Evolutionary conservation across 2,329 filamentous ascomycete genomes (phyloP).

Genomic region (Arthroderma sp.): DNA sequence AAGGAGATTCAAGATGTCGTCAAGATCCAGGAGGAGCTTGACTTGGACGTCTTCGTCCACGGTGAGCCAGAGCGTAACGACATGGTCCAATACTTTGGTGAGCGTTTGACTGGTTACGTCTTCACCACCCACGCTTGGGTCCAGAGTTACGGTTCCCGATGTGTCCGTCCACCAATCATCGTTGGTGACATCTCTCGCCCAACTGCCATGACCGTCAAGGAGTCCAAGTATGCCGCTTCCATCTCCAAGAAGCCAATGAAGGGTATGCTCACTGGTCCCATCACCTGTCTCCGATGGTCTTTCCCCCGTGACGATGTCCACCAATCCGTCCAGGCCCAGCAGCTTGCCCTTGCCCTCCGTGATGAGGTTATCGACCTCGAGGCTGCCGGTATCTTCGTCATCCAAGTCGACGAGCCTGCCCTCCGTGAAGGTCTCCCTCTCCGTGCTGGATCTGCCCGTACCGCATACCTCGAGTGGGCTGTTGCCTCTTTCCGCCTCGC

Average conservation of each 20-base stretch:
- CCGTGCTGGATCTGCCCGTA: conserved; percentile 82
- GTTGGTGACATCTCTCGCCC: conserved; percentile 97
- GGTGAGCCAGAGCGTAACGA: conserved; percentile 99
- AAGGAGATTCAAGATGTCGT: conserved; percentile 93
- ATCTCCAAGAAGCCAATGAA: conserved; percentile 99
- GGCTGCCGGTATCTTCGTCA: conserved; percentile 90
- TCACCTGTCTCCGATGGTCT: conserved; percentile 98
- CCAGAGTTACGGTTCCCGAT: conserved; percentile 95
- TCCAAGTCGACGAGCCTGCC: conserved; percentile 98
- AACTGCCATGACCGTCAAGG: conserved; percentile 97
- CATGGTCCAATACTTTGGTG: conserved; percentile 99
- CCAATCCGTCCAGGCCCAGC: conserved; percentile 97
- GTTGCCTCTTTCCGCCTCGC: conserved; percentile 97
- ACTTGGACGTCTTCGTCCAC: conserved; percentile 92
- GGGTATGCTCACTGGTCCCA: conserved; percentile 98
- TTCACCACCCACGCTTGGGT: conserved; percentile 99
- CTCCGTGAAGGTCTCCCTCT: conserved; percentile 99
- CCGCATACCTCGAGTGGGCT: conserved; percentile 93
- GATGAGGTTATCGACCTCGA: conserved; percentile 98
- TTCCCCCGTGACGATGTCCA: conserved; percentile 99
- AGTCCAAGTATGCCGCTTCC: conserved; percentile 95
- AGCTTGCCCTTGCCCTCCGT: conserved; percentile 94
- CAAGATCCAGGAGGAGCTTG: conserved; percentile 96
- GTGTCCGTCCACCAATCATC: conserved; percentile 94
- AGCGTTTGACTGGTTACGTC: conserved; percentile 89